Evolutionary conservation across 768 basidiomycete species (phyloP).

Genomic region (Phylloporus rhodoxanthus): DNA sequence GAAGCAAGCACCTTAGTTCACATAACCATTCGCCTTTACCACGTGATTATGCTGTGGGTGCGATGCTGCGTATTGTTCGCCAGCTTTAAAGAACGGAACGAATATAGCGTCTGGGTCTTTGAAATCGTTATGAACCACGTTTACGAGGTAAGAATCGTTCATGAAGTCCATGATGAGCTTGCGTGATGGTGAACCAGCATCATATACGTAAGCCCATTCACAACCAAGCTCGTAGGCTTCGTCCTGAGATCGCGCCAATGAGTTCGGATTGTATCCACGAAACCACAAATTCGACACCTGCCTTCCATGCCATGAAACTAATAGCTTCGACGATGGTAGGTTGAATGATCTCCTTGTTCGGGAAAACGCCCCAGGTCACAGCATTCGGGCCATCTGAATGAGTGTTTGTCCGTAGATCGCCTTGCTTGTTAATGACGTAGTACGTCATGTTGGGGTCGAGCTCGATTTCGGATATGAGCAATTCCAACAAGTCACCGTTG

Average conservation of each 20-base stretch:
- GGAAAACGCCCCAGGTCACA: conserved; percentile 99
- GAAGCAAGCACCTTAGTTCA: conserved; percentile 16
- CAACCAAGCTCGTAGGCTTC: conserved; percentile 90
- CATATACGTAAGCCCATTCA: conserved; percentile 89
- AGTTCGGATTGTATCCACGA: neutral
- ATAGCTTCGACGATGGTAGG: conserved; percentile 96
- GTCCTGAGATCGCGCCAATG: conserved; percentile 47
- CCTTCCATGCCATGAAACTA: conserved; percentile 99
- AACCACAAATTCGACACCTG: conserved; percentile 24
- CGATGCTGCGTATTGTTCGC: conserved; percentile 49
- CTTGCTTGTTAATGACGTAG: conserved; percentile 94
- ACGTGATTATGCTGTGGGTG: conserved; percentile 28
- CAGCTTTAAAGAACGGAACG: conserved; percentile 75
- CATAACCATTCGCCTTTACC: conserved; percentile 36
- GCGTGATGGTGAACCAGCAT: conserved; percentile 65
- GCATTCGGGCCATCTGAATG: conserved; percentile 95
- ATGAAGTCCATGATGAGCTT: conserved; percentile 74
- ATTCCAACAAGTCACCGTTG: conserved; percentile 60
- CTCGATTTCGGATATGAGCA: conserved; percentile 77
- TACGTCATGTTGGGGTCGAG: conserved; percentile 87
- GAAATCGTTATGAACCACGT: conserved; percentile 96
- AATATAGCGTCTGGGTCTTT: conserved; percentile 81
- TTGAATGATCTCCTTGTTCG: conserved; percentile 92
- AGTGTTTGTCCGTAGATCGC: conserved; percentile 91
- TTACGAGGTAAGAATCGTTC: conserved; percentile 81